phyloP scores from a whole-genome alignment of 1,284 basidiomycete genomes.

The Ceratobasidium sp. region DNA sequence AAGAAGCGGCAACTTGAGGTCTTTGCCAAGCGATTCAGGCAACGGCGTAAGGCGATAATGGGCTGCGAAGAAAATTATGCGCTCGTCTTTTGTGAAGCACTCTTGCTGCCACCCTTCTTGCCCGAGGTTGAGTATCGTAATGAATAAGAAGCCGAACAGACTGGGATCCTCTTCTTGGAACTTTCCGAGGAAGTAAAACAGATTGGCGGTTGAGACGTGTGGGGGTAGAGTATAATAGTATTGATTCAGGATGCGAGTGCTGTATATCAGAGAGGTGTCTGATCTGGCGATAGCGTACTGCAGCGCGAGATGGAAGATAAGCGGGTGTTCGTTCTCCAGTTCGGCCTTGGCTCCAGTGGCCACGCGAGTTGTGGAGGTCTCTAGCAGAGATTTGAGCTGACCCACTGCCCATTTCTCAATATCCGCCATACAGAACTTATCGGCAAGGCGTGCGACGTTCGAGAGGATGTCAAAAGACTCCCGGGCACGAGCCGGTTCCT shows the following conservation, averaged over 20 bases:
- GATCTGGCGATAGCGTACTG: background rate
- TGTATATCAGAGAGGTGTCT: background rate
- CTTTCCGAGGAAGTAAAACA: background rate
- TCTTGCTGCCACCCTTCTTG: background rate
- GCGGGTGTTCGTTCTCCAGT: background rate
- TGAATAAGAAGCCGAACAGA: slow-evolving; percentile 12
- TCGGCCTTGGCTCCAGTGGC: background rate
- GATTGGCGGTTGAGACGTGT: background rate
- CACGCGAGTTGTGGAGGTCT: background rate
- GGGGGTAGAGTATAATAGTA: background rate
- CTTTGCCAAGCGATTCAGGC: background rate
- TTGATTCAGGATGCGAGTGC: background rate
- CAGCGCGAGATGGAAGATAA: background rate
- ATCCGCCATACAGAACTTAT: background rate
- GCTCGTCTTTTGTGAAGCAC: background rate
- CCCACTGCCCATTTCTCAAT: slow-evolving; percentile 18
- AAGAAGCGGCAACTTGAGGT: background rate
- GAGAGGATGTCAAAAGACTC: background rate
- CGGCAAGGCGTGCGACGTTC: slow-evolving; percentile 2
- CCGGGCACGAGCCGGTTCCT: too few relatives aligned
- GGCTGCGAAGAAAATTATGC: slow-evolving; percentile 7
- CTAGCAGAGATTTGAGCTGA: background rate
- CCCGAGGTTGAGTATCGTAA: slow-evolving; percentile 1
- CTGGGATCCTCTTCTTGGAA: background rate
- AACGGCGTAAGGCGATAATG: slow-evolving; percentile 16